Evolutionary conservation across 2,329 filamentous ascomycete genomes (phyloP), one percentile per base, ranked within the genome.

Genomic region (Cercospora beticola): DNA sequence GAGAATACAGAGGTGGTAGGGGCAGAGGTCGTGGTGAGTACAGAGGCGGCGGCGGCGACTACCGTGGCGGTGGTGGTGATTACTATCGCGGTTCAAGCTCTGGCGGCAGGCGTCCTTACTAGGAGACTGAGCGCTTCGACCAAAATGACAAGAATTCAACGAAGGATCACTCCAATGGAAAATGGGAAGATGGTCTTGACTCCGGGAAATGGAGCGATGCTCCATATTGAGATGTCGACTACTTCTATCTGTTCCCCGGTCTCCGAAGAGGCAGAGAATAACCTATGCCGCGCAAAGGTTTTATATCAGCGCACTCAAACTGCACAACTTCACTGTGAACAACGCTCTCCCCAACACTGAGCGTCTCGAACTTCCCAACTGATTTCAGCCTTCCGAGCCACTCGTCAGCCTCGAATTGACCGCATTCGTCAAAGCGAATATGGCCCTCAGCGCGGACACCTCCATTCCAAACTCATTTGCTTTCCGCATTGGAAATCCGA

Each of bases 401-500:
- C 46, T 60, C 14, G n/a, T 62, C 36, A 76, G 64, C 58, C 74
- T 74, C 58, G 57, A 65, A 67, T 77, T 69, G 7, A 77, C 70
- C 30, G 74, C 74, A 52, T 66, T 71, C 12, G 69, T 72, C 63
- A 76, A 57, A 10, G 79, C 76, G 70, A 81, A 80, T 8, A 83
- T 70, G 21, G 79, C 78, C 70, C 80, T 81, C 70, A 83, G 68
- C 18, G 76, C 78, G 1, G 82, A 81, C 1, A 79, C 79, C n/a
- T 75, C 69, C 23, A 83, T 76, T 0, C 78, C 78, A 14, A 81
- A 71, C 64, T 83, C 80, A 57, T 73, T 76, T 1, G 80, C 79
- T 70, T 79, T 82, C 62, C 72, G 73, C 67, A 81, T 78, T 4
- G 81, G 80, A 56, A 77, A 80, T 0, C 82, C 83, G 26, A 84